phyloP scores from a whole-genome alignment of 2,329 filamentous ascomycete genomes.

The Fusarium staphyleae region DNA sequence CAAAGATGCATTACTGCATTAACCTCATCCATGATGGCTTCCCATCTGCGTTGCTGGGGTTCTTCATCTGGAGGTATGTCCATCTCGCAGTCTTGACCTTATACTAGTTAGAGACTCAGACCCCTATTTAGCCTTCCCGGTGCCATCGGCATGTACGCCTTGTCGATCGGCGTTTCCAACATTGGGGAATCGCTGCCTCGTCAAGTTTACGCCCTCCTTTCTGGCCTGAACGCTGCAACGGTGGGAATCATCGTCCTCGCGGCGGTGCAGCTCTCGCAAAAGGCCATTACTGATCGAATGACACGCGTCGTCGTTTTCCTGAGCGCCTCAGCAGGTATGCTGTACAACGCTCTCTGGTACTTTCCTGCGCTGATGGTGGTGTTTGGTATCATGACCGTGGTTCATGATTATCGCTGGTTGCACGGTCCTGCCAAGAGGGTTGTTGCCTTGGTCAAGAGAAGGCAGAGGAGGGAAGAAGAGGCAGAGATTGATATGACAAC shows the following conservation, averaged over 20 bases:
- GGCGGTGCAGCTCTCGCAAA: conserved; percentile 70
- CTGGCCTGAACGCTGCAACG: conserved; percentile 74
- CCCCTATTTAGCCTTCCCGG: conserved; percentile 62
- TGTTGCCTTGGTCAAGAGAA: conserved; percentile 9
- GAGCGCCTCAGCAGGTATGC: conserved; percentile 67
- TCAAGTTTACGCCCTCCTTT: conserved; percentile 72
- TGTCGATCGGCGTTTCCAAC: conserved; percentile 69
- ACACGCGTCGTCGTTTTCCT: conserved; percentile 70
- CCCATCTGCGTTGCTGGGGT: conserved; percentile 62
- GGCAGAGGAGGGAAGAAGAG: conserved; percentile 4
- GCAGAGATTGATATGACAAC: conserved; percentile 11
- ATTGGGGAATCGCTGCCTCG: conserved; percentile 65
- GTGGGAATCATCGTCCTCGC: conserved; percentile 76
- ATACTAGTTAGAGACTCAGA: too few relatives aligned
- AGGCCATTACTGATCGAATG: conserved; percentile 70
- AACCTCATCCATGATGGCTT: conserved; percentile 69
- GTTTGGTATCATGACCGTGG: conserved; percentile 59
- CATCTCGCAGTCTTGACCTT: not conserved
- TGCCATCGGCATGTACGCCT: conserved; percentile 72
- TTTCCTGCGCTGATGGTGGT: conserved; percentile 70
- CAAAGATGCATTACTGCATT: conserved; percentile 76
- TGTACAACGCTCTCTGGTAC: conserved; percentile 79
- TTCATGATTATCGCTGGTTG: conserved; percentile 64
- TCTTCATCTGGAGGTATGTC: conserved; percentile 68
- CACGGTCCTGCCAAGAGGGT: conserved; percentile 42